Base-by-base conservation (phyloP, 371 early-diverging fungal genomes). In the Mortierella sp. region DNA sequence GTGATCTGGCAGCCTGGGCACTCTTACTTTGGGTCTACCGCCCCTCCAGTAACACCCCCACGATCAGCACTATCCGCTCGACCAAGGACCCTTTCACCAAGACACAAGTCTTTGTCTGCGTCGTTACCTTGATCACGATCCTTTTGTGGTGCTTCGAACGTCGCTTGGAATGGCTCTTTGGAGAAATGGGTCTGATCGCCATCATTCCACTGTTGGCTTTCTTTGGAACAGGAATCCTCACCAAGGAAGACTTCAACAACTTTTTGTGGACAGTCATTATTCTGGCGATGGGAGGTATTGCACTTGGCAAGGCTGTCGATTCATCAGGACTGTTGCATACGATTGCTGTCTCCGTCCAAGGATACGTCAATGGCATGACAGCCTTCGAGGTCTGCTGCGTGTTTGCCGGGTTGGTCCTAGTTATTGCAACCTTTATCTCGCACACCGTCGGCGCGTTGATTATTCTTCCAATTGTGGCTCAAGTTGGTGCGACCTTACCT, bases 381-480 rank as follows among this genome's bases (percentile, higher is more conserved):
- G 81, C 90, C 6, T 94, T 91, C 70, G 78, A 82, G 14, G 90
- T 94, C 8, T 63, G 93, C 54, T 82, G 90, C 41, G 79, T 90
- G 13, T 91, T 94, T 66, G 83, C 90, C 16, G 74, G 78, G 16
- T 67, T 94, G 52, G 91, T 93, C 3, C 68, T 93, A 2, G 85
- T 93, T 2, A 79, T 88, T 27, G 92, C 97, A 17, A 95, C 95
- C 2, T 98, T 98, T 73, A 94, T 98, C 58, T 92, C 92, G 41
- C 98, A 98, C 70, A 98, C 98, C 0, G 98, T 98, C 61, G 93
- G 91, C 6, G 94, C 94, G 17, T 77, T 94, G 77, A 95, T 93
- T 57, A 90, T 92, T 39, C 82, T 92, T 48, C 95, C 92, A 14
- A 91, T 94, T 28, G 93, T 93, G 27, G 82, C 88, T 21, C 86